Base-by-base conservation (phyloP, 257 asterid genomes). In the Orobanche coerulescens region DNA sequence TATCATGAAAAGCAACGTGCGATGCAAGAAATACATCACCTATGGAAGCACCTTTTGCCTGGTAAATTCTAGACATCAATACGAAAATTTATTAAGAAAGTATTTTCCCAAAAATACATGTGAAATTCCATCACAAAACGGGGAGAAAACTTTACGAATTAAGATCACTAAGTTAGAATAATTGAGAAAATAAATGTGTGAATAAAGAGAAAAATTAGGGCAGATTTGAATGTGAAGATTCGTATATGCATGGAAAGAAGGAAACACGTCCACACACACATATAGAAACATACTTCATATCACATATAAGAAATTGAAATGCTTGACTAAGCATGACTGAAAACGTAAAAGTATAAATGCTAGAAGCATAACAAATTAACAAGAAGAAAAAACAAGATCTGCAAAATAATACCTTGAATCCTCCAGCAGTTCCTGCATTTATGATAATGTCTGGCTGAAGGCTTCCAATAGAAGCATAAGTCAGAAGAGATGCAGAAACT, bases 371-470 rank as follows among this genome's bases (percentile, higher is more conserved):
- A n/a, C n/a, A n/a, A n/a, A n/a, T n/a, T 2, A 68, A 26, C 31
- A 26, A 65, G n/a, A 2, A 18, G 31, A 68, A 20, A 53, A 4
- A 13, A 62, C 30, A 22, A 16, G 15, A 48, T 18, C 14, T 31
- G 61, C 58, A 49, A 34, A 24, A 46, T 43, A 73, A 52, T 75
- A 90, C 99, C 97, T 81, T 90, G 73, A 89, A 93, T 50, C 92
- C 99, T 73, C 99, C 99, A 49, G 97, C 89, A 49, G 96, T 89
- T 74, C 99, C 99, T 12, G 99, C 99, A 84, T 93, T 93, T 73
- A 93, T 86, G 77, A 93, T 74, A 67, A 93, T 79, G 66, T 93
- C 99, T 3, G 99, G 99, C 65, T 82, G 63, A 44, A 89, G 73
- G 72, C 94, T 86, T 78, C 81, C 90, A 70, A 89, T 84, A 62